phyloP scores from a whole-genome alignment of 495 filamentous ascomycete genomes.

The Lentithecium fluviatile region DNA sequence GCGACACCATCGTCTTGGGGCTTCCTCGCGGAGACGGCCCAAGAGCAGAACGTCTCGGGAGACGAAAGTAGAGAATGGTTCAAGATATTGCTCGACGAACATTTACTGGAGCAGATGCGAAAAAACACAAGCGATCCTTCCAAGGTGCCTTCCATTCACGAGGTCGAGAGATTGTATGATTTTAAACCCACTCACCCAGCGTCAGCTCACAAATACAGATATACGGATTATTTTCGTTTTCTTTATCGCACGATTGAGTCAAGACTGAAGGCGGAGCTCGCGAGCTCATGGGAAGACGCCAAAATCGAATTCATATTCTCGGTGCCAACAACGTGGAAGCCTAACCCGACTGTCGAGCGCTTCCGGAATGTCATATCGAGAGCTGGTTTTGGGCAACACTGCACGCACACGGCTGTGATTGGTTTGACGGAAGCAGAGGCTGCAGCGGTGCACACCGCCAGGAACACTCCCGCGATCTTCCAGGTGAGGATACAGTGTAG shows the following conservation, averaged over 20 bases:
- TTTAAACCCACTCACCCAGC: neutral
- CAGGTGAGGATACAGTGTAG: neutral
- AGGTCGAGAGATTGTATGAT: conserved; percentile 49
- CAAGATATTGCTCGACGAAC: conserved; percentile 58
- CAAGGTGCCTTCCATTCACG: conserved; percentile 32
- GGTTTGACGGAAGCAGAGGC: conserved; percentile 68
- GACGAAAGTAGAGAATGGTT: conserved; percentile 53
- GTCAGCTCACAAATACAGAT: conserved; percentile 27
- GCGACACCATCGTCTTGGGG: conserved; percentile 54
- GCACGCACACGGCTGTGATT: conserved; percentile 52
- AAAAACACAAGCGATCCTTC: conserved; percentile 33
- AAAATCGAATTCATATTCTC: conserved; percentile 64
- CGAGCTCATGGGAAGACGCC: conserved; percentile 45
- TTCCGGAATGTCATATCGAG: conserved; percentile 51
- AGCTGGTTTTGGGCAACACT: conserved; percentile 52
- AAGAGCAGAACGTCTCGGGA: conserved; percentile 46
- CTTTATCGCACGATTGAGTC: conserved; percentile 54
- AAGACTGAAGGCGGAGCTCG: conserved; percentile 46
- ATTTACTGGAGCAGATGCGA: conserved; percentile 42
- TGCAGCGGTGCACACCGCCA: conserved; percentile 57
- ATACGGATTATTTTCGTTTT: conserved; percentile 50
- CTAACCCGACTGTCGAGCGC: conserved; percentile 55
- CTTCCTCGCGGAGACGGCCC: conserved; percentile 47
- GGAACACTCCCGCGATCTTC: conserved; percentile 39
- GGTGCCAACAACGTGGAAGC: conserved; percentile 66